These are phyloP conservation scores for Hymenotorrendiella dingleyae DNA, from an alignment of 2,329 filamentous ascomycete species.

Conservation along the genomic window DNA sequence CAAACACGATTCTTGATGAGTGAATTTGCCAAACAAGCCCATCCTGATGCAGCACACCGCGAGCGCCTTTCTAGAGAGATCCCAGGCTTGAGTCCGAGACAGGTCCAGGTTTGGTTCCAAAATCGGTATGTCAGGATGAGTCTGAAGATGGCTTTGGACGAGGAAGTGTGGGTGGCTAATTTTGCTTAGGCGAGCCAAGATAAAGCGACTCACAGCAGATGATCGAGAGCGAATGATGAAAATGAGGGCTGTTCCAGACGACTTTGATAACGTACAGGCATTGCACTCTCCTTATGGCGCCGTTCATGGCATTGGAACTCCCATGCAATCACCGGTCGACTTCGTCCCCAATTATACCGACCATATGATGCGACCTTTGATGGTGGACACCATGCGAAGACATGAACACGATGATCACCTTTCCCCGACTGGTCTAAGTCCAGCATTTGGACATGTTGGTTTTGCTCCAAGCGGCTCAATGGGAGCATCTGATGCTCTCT, in stretches of 20 bases:
- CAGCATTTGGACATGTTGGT: conserved; percentile 60
- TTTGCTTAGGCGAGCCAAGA: conserved; percentile 57
- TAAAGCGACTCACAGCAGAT: conserved; percentile 65
- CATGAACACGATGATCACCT: conserved; percentile 58
- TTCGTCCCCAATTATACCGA: conserved; percentile 45
- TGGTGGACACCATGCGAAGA: conserved; percentile 62
- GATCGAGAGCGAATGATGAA: conserved; percentile 67
- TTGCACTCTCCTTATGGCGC: conserved; percentile 63
- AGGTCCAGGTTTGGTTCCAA: conserved; percentile 98
- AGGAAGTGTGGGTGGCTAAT: conserved; percentile 4
- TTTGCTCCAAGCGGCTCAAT: conserved; percentile 51
- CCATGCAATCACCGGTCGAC: conserved; percentile 30
- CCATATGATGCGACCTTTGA: conserved; percentile 54
- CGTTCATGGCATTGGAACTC: conserved; percentile 30
- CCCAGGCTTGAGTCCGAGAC: conserved; percentile 80
- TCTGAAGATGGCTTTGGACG: background rate
- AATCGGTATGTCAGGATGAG: conserved; percentile 64
- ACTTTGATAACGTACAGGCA: conserved; percentile 65
- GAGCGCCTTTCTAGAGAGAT: conserved; percentile 86
- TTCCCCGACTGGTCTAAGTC: conserved; percentile 61
- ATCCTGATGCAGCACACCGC: conserved; percentile 85
- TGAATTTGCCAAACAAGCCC: conserved; percentile 90
- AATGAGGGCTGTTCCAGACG: conserved; percentile 65
- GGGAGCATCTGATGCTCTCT: conserved; percentile 48
- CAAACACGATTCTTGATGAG: conserved; percentile 98